Evolutionary conservation across 2,329 filamentous ascomycete genomes (phyloP).

Genomic region (Alternaria atra): DNA sequence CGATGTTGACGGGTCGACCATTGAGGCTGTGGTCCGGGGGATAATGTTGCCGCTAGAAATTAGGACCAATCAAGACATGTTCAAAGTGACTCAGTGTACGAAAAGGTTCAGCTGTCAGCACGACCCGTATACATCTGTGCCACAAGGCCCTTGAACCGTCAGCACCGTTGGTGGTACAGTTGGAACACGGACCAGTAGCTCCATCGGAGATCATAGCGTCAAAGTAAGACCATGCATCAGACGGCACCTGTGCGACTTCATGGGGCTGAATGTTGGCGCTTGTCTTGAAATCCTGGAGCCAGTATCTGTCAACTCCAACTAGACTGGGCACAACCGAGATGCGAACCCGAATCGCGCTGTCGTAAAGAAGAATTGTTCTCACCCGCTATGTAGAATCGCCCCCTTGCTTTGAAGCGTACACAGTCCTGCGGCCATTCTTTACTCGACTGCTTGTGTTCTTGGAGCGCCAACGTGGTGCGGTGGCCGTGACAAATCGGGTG

Average conservation of each 20-base stretch:
- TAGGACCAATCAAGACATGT: not conserved
- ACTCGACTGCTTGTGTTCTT: not conserved
- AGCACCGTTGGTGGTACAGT: conserved; percentile 5
- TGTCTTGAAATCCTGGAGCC: not conserved
- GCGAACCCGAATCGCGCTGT: not conserved
- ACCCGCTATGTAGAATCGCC: not conserved
- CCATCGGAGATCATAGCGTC: not conserved
- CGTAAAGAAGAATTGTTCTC: not conserved
- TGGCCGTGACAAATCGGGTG: not conserved
- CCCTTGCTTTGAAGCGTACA: not conserved
- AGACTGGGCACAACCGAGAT: not conserved
- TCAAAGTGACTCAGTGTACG: not conserved
- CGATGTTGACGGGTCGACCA: too few relatives aligned
- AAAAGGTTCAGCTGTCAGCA: not conserved
- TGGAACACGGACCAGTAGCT: conserved; percentile 2
- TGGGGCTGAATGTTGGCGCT: not conserved
- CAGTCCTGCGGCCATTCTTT: not conserved
- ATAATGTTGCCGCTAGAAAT: too few relatives aligned
- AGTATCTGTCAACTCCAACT: not conserved
- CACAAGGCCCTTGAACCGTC: too few relatives aligned
- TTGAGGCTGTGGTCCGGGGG: too few relatives aligned
- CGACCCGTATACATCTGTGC: not conserved
- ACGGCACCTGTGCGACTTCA: too few relatives aligned
- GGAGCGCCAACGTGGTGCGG: not conserved
- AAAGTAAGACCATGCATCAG: not conserved